Conservation (phyloP, 306 rosid genomes). For the Lathyrus oleraceus region DNA sequence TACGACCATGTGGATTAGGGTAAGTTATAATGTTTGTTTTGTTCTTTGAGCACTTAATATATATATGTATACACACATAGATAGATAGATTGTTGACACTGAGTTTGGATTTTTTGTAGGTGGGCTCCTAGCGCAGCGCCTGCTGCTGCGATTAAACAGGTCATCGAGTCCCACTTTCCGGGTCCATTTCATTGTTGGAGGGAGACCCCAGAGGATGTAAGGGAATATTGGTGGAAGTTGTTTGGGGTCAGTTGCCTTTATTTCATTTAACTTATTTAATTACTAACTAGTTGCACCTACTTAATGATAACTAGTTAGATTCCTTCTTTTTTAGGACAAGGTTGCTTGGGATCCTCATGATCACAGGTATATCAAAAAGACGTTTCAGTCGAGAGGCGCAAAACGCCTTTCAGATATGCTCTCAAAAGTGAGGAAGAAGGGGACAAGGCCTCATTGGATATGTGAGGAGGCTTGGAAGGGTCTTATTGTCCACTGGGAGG, state of each 20-base stretch:
- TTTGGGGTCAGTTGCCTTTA: constrained; percentile 8
- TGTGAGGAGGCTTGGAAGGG: constrained; percentile 16
- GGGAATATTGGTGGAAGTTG: constrained; percentile 22
- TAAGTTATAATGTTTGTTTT: neutral
- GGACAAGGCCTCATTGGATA: constrained; percentile 17
- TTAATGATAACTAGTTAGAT: constrained; percentile 1
- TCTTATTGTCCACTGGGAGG: constrained; percentile 8
- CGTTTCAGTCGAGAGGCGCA: neutral
- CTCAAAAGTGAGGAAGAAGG: constrained; percentile 8
- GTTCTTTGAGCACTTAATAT: neutral
- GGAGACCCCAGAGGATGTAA: constrained; percentile 13
- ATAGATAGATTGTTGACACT: neutral
- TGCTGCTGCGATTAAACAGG: constrained; percentile 18
- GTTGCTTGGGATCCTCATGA: constrained; percentile 9
- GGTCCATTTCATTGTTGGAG: constrained; percentile 23
- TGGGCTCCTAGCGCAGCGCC: constrained; percentile 13
- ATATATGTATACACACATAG: neutral
- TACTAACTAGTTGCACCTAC: neutral
- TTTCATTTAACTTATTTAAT: neutral
- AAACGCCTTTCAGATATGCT: constrained; percentile 15
- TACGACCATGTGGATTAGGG: constrained; percentile 20
- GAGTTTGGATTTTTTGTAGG: constrained; percentile 22
- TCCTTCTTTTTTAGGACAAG: constrained; percentile 10
- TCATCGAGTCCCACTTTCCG: constrained; percentile 10
- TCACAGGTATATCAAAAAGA: neutral